phyloP scores from a whole-genome alignment of 768 basidiomycete species.

The Chalciporus piperatus region DNA sequence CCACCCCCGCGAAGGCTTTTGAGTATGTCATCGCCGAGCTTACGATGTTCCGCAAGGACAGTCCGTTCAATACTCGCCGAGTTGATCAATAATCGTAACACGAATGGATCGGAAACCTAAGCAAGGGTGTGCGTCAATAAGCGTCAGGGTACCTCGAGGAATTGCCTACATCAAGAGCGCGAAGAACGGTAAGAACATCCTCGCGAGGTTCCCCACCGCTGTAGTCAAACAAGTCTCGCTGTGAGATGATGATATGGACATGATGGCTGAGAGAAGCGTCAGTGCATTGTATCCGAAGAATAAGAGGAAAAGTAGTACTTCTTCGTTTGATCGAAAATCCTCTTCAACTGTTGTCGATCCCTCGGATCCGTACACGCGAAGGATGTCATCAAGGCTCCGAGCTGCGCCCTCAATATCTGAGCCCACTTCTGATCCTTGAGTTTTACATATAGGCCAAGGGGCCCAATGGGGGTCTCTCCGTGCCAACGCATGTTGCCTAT shows the following conservation, averaged over 20 bases:
- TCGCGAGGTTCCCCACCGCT: constrained; percentile 64
- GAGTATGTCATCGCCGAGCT: constrained; percentile 57
- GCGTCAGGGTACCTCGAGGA: background rate
- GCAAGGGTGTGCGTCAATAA: background rate
- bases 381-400: constrained; percentile 57
- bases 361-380: constrained; percentile 73
- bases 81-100: constrained; percentile 82
- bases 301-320: constrained; percentile 52
- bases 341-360: constrained; percentile 58
- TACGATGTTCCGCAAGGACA: constrained; percentile 62
- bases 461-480: constrained; percentile 70
- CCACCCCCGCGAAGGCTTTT: constrained; percentile 45
- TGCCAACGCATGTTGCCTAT: constrained; percentile 56
- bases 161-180: constrained; percentile 68
- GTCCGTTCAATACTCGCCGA: constrained; percentile 65
- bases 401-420: constrained; percentile 56
- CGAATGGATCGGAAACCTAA: constrained; percentile 72
- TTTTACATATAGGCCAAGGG: constrained; percentile 76
- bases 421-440: constrained; percentile 70
- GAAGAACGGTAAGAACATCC: constrained; percentile 68
- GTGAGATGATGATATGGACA: constrained; percentile 57
- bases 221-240: constrained; percentile 81
- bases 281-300: constrained; percentile 1
- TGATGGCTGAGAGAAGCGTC: constrained; percentile 38
- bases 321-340: constrained; percentile 52